Evolutionary conservation across 257 asterid genomes (phyloP).

Genomic region (Penstemon davidsonii): DNA sequence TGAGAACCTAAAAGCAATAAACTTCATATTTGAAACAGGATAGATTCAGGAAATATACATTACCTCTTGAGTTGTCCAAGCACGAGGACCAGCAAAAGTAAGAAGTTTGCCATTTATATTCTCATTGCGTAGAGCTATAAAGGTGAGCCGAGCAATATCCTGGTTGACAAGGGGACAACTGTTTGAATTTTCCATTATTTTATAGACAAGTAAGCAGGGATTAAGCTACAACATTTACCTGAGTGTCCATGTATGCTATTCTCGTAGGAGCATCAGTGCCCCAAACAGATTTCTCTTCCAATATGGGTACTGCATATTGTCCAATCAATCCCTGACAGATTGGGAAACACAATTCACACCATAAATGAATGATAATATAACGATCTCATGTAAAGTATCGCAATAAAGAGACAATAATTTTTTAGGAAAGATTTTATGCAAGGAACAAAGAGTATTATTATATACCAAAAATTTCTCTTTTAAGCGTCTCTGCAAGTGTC

Average conservation of each 20-base stretch:
- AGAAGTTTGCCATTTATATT: conserved; percentile 79
- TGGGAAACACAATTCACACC: conserved; percentile 24
- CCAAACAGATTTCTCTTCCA: conserved; percentile 98
- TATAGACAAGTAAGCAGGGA: conserved; percentile 17
- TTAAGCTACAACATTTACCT: conserved; percentile 44
- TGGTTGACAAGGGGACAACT: conserved; percentile 32
- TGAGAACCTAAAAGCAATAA: conserved; percentile 2
- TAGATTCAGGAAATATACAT: conserved; percentile 18
- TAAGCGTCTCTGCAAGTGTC: conserved; percentile 1
- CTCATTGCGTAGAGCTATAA: conserved; percentile 91
- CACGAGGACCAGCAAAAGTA: conserved; percentile 97
- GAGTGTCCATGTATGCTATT: conserved; percentile 98
- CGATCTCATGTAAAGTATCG: conserved; percentile 8
- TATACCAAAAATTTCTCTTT: background rate
- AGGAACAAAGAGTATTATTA: background rate
- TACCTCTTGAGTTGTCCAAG: conserved; percentile 99
- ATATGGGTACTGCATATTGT: conserved; percentile 95
- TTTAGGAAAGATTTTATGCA: background rate
- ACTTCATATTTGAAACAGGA: background rate
- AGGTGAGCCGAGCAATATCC: conserved; percentile 95
- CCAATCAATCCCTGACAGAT: conserved; percentile 83
- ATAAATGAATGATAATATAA: conserved; percentile 22
- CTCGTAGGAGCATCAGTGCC: conserved; percentile 99
- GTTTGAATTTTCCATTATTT: conserved; percentile 15
- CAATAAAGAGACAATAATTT: conserved; percentile 8